phyloP scores from a whole-genome alignment of 768 basidiomycete species.

The Hypsizygus marmoreus region DNA sequence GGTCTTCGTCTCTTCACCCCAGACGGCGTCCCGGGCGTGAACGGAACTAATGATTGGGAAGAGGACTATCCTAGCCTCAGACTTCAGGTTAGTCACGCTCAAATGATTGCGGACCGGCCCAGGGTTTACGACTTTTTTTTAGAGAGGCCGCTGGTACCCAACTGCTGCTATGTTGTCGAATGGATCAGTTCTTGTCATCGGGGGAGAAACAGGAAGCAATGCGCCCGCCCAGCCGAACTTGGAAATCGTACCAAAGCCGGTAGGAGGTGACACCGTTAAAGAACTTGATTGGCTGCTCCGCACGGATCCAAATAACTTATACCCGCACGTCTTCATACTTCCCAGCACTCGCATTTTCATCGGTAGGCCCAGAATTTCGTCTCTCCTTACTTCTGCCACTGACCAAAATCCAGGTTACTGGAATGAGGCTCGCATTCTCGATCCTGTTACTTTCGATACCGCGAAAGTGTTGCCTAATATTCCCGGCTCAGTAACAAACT shows the following conservation, averaged over 20 bases:
- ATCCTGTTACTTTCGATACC: slow-evolving; percentile 67
- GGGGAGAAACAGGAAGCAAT: slow-evolving; percentile 76
- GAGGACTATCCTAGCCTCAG: slow-evolving; percentile 59
- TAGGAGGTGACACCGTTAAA: slow-evolving; percentile 61
- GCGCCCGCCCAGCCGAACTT: slow-evolving; percentile 65
- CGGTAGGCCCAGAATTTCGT: slow-evolving; percentile 41
- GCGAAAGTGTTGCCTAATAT: slow-evolving; percentile 65
- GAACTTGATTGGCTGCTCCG: slow-evolving; percentile 66
- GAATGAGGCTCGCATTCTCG: slow-evolving; percentile 78
- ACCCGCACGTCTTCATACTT: slow-evolving; percentile 74
- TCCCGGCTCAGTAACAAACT: slow-evolving; percentile 72
- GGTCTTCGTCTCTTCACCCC: slow-evolving; percentile 77
- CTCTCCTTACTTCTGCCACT: not conserved
- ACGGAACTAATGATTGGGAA: slow-evolving; percentile 80
- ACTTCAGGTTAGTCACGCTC: slow-evolving; percentile 52
- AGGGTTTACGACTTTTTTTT: slow-evolving; percentile 1
- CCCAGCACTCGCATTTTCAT: slow-evolving; percentile 72
- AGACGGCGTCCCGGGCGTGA: slow-evolving; percentile 64
- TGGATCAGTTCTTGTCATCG: slow-evolving; percentile 72
- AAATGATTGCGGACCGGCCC: not conserved
- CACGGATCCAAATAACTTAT: slow-evolving; percentile 80
- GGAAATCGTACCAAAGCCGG: slow-evolving; percentile 69
- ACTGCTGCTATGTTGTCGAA: slow-evolving; percentile 70
- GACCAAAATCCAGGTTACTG: slow-evolving; percentile 55
- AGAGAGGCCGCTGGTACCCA: slow-evolving; percentile 76